Conservation (phyloP, 2,329 filamentous ascomycete species). For the Fragosphaeria purpurea region DNA sequence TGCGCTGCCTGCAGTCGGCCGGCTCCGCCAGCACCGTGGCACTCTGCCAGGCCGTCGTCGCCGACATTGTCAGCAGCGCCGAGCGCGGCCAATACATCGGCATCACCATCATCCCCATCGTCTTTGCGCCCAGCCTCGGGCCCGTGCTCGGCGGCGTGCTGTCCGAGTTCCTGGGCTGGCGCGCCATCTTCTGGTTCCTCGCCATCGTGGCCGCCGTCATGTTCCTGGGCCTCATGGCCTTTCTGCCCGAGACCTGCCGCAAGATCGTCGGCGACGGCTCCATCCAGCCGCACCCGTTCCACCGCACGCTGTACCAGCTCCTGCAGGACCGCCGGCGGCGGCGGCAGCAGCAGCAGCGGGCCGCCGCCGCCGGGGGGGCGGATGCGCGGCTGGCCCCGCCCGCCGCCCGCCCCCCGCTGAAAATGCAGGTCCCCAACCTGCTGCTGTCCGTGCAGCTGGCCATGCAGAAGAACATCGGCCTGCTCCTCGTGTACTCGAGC, state of each 20-base stretch:
- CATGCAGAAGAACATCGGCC: slow-evolving; percentile 66
- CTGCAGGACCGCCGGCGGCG: slow-evolving; percentile 1
- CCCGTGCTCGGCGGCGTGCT: slow-evolving; percentile 52
- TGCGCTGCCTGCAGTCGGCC: slow-evolving; percentile 46
- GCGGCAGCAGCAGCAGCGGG: neutral
- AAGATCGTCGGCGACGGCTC: slow-evolving; percentile 44
- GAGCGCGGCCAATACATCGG: slow-evolving; percentile 53
- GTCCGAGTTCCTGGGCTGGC: slow-evolving; percentile 47
- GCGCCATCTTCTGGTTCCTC: slow-evolving; percentile 53
- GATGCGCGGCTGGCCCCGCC: neutral
- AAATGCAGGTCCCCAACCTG: slow-evolving; percentile 49
- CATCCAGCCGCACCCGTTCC: slow-evolving; percentile 16
- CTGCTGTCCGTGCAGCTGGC: slow-evolving; percentile 72
- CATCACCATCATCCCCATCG: slow-evolving; percentile 34
- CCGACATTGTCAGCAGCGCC: slow-evolving; percentile 50
- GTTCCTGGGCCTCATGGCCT: slow-evolving; percentile 31
- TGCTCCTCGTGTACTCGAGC: slow-evolving; percentile 34
- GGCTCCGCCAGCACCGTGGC: slow-evolving; percentile 51
- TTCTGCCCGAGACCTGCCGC: slow-evolving; percentile 45
- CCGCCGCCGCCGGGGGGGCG: neutral
- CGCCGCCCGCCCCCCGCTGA: slow-evolving; percentile 6
- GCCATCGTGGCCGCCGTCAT: slow-evolving; percentile 34
- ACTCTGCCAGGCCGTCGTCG: slow-evolving; percentile 46
- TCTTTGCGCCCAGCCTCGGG: slow-evolving; percentile 39
- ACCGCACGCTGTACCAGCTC: slow-evolving; percentile 11